These are phyloP conservation scores for Suaeda aralocaspica DNA, from an alignment of 148 eudicot species.

Conservation along the genomic window DNA sequence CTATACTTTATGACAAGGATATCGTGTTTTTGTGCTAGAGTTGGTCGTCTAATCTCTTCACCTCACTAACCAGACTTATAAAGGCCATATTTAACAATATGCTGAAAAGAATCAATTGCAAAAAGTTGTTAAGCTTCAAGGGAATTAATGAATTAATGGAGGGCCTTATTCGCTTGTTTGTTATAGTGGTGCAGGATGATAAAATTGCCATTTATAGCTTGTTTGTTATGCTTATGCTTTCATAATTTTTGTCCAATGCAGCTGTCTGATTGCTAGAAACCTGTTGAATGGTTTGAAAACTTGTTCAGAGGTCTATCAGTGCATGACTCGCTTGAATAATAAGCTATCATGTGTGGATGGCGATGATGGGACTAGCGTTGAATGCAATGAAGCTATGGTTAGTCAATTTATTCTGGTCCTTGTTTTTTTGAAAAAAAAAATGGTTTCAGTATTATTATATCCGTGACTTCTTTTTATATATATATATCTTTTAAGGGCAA, in stretches of 20 bases:
- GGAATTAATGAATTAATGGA: background rate
- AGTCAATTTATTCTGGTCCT: conserved; percentile 25
- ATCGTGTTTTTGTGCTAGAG: background rate
- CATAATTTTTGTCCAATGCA: conserved; percentile 29
- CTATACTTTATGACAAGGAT: background rate
- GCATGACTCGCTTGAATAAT: conserved; percentile 64
- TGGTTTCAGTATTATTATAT: background rate
- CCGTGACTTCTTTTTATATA: background rate
- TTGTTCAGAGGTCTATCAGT: conserved; percentile 67
- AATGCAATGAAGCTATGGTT: conserved; percentile 49
- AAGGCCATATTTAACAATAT: background rate
- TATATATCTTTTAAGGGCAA: conserved; percentile 57
- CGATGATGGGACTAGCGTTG: conserved; percentile 50
- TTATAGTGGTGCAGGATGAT: no score
- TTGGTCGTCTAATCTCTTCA: background rate
- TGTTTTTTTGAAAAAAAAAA: background rate
- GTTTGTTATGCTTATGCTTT: background rate
- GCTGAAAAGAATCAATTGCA: background rate
- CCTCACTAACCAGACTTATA: background rate
- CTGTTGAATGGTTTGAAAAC: conserved; percentile 82
- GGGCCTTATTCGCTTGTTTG: conserved; percentile 3
- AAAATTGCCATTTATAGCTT: background rate
- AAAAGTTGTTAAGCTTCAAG: background rate
- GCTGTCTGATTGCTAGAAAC: conserved; percentile 95
- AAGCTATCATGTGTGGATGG: conserved; percentile 44